Percentiles rank a stretch among this genome's conserved stretches.
These are phyloP conservation scores for Penicillium thymicola DNA, from an alignment of 2,329 filamentous ascomycete genomes.

Conservation along the genomic window DNA sequence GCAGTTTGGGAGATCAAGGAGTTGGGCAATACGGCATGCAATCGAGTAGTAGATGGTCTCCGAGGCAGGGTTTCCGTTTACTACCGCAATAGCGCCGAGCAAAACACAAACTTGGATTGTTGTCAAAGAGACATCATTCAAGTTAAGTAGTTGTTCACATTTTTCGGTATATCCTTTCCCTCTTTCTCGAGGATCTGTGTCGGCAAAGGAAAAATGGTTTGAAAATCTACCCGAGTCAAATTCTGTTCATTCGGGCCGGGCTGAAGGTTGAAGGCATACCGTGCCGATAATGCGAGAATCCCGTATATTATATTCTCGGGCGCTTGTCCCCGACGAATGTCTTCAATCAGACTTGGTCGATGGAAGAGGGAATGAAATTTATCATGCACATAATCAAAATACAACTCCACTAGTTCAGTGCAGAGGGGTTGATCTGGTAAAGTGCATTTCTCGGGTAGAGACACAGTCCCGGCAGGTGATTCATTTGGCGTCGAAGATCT, in stretches of 20 bases:
- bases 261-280: constrained; percentile 2
- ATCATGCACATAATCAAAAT: constrained; percentile 20
- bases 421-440: constrained; percentile 8
- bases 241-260: constrained; percentile 2
- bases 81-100: constrained; percentile 38
- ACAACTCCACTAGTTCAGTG: constrained; percentile 14
- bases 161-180: constrained; percentile 15
- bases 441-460: background rate
- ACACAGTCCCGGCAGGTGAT: background rate
- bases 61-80: constrained; percentile 28
- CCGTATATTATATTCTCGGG: constrained; percentile 15
- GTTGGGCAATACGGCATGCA: constrained; percentile 37
- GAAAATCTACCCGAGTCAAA: constrained; percentile 10
- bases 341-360: constrained; percentile 14
- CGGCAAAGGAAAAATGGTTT: constrained; percentile 1
- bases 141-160: constrained; percentile 25
- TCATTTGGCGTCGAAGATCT: background rate
- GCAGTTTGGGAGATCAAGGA: constrained; percentile 37
- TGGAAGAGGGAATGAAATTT: constrained; percentile 20
- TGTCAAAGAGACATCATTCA: constrained; percentile 37
- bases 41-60: constrained; percentile 42
- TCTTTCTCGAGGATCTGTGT: constrained; percentile 14
- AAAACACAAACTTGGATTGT: constrained; percentile 44
- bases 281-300: constrained; percentile 19
- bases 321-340: constrained; percentile 2